Evolutionary conservation across 768 basidiomycete species (phyloP).

Genomic region (Trametes meyenii): DNA sequence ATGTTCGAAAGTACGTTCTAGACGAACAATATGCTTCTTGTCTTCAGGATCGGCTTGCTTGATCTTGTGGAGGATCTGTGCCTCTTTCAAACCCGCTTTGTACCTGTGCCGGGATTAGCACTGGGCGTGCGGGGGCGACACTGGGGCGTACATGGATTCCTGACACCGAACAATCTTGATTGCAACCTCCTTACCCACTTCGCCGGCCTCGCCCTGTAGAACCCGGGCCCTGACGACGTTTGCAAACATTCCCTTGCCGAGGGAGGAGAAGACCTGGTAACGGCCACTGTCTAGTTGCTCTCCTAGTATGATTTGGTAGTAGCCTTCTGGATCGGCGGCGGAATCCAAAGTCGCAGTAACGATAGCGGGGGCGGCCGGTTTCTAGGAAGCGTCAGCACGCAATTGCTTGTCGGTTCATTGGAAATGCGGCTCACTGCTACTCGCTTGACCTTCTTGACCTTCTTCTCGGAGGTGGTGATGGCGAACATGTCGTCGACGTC

Average conservation of each 20-base stretch:
- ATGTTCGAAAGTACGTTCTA: conserved; percentile 95
- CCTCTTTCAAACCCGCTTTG: conserved; percentile 92
- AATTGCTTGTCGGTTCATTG: not conserved
- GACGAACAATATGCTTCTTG: conserved; percentile 93
- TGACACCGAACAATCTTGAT: conserved; percentile 97
- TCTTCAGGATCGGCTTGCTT: conserved; percentile 92
- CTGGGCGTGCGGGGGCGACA: not conserved
- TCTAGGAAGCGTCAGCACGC: conserved; percentile 35
- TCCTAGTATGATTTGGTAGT: conserved; percentile 92
- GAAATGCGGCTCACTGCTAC: conserved; percentile 46
- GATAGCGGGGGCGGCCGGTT: conserved; percentile 58
- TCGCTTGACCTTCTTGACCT: conserved; percentile 59
- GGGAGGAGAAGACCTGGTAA: conserved; percentile 91
- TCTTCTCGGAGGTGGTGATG: conserved; percentile 50
- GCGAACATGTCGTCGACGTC: conserved; percentile 98
- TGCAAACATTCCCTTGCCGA: conserved; percentile 99
- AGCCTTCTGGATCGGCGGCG: conserved; percentile 92
- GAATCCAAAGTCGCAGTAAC: conserved; percentile 83
- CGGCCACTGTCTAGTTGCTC: conserved; percentile 91
- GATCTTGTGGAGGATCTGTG: conserved; percentile 84
- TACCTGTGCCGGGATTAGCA: conserved; percentile 57
- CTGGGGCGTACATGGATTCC: conserved; percentile 82
- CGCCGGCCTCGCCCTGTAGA: conserved; percentile 60
- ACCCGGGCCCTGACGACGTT: conserved; percentile 92
- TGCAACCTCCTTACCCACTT: conserved; percentile 77